A percentile compares a stretch with the other conserved stretches of the same genome.
Conservation (phyloP, 1,284 basidiomycete genomes). For the Melanopsichium pennsylvanicum region DNA sequence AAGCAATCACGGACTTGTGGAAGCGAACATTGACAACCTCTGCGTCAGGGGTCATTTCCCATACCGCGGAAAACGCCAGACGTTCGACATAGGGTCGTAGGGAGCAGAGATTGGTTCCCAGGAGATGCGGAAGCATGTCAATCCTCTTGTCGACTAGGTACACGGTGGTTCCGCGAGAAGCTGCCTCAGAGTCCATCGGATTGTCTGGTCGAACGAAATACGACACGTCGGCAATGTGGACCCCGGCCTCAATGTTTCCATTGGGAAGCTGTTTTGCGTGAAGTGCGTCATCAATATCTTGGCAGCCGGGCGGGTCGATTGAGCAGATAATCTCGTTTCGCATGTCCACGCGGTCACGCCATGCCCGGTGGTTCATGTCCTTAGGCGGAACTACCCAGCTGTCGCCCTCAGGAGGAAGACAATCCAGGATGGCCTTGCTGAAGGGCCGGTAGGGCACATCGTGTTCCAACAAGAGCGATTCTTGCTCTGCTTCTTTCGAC, state of each 20-base stretch:
- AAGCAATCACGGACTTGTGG: slow-evolving; percentile 94
- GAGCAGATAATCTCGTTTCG: slow-evolving; percentile 88
- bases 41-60: slow-evolving; percentile 76
- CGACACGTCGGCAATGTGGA: slow-evolving; percentile 98
- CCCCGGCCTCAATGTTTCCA: slow-evolving; percentile 95
- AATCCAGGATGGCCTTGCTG: slow-evolving; percentile 89
- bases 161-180: slow-evolving; percentile 93
- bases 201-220: slow-evolving; percentile 94
- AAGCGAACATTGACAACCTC: slow-evolving; percentile 91
- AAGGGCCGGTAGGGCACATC: slow-evolving; percentile 97
- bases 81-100: slow-evolving; percentile 91
- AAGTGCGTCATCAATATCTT: slow-evolving; percentile 99
- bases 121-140: slow-evolving; percentile 93
- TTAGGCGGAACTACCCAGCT: slow-evolving; percentile 91
- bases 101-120: slow-evolving; percentile 96
- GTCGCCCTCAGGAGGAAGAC: slow-evolving; percentile 88
- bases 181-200: slow-evolving; percentile 96
- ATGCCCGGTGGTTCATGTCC: slow-evolving; percentile 70
- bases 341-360: slow-evolving; percentile 89
- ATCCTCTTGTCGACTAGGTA: slow-evolving; percentile 99
- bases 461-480: slow-evolving; percentile 91
- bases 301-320: slow-evolving; percentile 96
- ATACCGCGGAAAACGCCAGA: slow-evolving; percentile 92
- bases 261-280: slow-evolving; percentile 88
- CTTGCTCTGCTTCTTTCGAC: slow-evolving; percentile 94